These are phyloP conservation scores for Rhizopogon parksii DNA, from an alignment of 1,284 basidiomycete genomes.

Conservation along the genomic window DNA sequence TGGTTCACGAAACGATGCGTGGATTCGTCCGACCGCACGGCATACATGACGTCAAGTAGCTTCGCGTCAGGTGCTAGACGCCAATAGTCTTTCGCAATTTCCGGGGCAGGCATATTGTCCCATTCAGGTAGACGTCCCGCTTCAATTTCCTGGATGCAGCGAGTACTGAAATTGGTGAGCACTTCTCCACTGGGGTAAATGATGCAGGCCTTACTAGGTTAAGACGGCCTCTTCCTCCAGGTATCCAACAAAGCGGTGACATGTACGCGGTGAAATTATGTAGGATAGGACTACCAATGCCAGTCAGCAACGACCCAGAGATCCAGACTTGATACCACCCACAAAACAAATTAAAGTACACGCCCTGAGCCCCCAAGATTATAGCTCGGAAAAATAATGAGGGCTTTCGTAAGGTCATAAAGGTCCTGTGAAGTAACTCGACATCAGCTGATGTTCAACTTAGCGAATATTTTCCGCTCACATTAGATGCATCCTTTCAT, in stretches of 20 bases:
- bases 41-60: conserved; percentile 83
- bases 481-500: conserved; percentile 94
- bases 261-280: conserved; percentile 73
- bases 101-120: conserved; percentile 66
- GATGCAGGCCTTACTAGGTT: conserved; percentile 59
- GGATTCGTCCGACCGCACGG: conserved; percentile 88
- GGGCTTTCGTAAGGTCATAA: conserved; percentile 81
- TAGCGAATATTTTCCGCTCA: conserved; percentile 24
- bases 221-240: conserved; percentile 93
- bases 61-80: conserved; percentile 68
- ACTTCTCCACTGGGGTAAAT: conserved; percentile 16
- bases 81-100: conserved; percentile 95
- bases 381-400: conserved; percentile 72
- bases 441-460: conserved; percentile 4
- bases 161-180: conserved; percentile 41
- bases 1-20: conserved; percentile 93
- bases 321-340: conserved; percentile 25
- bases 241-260: conserved; percentile 93
- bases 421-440: conserved; percentile 52
- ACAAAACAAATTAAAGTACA: conserved; percentile 92
- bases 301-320: conserved; percentile 14
- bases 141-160: conserved; percentile 79
- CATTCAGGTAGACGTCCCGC: conserved; percentile 85
- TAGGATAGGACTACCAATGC: conserved; percentile 63
- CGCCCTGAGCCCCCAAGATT: conserved; percentile 82